Evolutionary conservation across 306 rosid species (phyloP), one percentile per base, ranked within the genome.

Genomic region (Mucuna pruriens): DNA sequence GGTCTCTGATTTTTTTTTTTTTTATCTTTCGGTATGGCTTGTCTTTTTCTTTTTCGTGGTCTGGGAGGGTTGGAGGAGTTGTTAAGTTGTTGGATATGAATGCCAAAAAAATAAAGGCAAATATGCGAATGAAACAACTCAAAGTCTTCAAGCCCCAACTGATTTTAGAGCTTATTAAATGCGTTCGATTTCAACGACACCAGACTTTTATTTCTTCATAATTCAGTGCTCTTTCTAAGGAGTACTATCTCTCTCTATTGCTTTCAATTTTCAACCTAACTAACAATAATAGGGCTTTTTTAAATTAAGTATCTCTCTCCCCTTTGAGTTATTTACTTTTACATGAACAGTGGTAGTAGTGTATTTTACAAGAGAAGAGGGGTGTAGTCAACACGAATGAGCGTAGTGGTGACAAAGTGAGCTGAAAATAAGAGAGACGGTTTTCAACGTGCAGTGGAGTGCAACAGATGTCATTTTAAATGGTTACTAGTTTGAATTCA

Each of bases 11-110:
- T 10, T 39, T 44, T 48, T 4, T 17, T 46, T 0, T 5, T 4
- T 55, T 61, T 55, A 12, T 13, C 15, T 9, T 15, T 26, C 7
- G 16, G 16, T 4, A 10, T 4, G 1, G 8, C 69, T 64, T 55
- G 45, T 61, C 70, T 5, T 52, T 77, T 36, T 17, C 19, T 23
- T 45, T 9, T 44, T 17, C 17, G 57, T 58, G 68, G 85, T 45
- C 25, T 36, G 1, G 62, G 76, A 73, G 7, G 65, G 45, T 20
- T 26, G 48, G 64, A 33, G 64, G 81, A 75, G 70, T 76, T 15
- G 86, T 83, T 77, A 55, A 78, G 87, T 79, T 23, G 87, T 55
- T 87, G 90, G 78, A 19, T 55, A 69, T 80, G 74, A 77, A 81
- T 77, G 85, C 76, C 39, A 26, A 73, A 82, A 61, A 80, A 71